These are phyloP conservation scores for Handroanthus guayacan DNA, from an alignment of 257 asterid genomes.

Conservation along the genomic window DNA sequence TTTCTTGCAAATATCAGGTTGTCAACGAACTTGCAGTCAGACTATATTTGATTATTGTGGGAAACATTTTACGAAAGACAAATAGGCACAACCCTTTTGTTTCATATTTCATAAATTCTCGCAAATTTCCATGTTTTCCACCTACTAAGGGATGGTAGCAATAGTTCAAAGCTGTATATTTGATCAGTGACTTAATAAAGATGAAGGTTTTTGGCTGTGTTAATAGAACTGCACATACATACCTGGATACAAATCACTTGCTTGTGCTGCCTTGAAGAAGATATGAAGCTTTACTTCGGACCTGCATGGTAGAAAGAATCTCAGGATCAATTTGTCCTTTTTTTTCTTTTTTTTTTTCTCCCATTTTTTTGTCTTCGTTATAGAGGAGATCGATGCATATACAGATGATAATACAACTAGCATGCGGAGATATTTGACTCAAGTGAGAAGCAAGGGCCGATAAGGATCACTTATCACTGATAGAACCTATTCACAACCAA, in stretches of 20 bases:
- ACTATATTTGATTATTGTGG: background rate
- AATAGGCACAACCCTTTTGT: background rate
- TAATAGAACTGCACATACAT: background rate
- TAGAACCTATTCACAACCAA: background rate
- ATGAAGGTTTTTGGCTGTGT: background rate
- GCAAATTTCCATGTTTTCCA: background rate
- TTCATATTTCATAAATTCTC: background rate
- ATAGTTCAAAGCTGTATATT: background rate
- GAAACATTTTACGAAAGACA: background rate
- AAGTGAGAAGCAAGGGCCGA: background rate
- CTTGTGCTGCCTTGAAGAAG: slow-evolving; percentile 77
- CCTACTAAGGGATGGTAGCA: background rate
- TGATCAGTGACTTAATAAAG: background rate
- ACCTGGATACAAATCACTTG: slow-evolving; percentile 43
- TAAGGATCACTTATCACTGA: background rate
- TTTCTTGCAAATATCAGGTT: background rate
- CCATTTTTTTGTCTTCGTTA: background rate
- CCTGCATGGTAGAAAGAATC: slow-evolving; percentile 55
- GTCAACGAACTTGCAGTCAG: background rate
- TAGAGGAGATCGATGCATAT: too few species aligned
- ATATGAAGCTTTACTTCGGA: slow-evolving; percentile 90
- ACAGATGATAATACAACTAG: background rate
- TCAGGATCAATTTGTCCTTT: background rate
- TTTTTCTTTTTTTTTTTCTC: background rate
- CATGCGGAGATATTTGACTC: background rate